Evolutionary conservation across 176 grass and related monocot species (phyloP), one percentile per base, ranked within the genome.

Genomic region (Triticum turgidum): DNA sequence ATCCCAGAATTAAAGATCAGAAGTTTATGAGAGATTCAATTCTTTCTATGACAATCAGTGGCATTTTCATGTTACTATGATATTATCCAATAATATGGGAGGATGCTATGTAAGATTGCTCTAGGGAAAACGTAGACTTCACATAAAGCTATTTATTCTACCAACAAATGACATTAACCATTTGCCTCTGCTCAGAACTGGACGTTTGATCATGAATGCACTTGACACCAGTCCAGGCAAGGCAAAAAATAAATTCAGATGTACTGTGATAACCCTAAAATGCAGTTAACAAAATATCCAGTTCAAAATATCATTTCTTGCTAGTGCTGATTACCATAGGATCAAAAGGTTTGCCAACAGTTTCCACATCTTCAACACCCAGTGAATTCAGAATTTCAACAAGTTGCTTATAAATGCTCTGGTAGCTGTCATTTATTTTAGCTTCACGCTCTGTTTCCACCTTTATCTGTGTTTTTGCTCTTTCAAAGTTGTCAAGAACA

Each of bases 391-490:
- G 35, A 84, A 96, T 94, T 87, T 99, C 92, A 8, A 94, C 30
- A 61, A 99, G 94, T 77, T 98, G 97, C 89, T 96, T 98, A 83
- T 98, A 98, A 45, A 99, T 99, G 87, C 85, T 93, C 88, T 96
- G 97, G 83, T 99, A 96, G 81, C 92, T 99, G 61, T 84, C 83
- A 81, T 99, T 99, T 80, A 99, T 92, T 91, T 96, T 99, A 69
- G 84, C 84, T 90, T 96, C 92, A 38, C 73, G 79, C 81, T 96
- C 92, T 2, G 90, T 94, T 90, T 99, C 94, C 22, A 90, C 94
- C 84, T 99, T 96, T 88, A 99, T 94, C 83, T 99, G 94, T n/a
- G 73, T 72, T 92, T 88, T 99, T 39, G 97, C 97, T 80, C 97
- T 96, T 89, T 99, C 94, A 73, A 96, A 99, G 63, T 96, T 99